Conservation (phyloP, 164 flowering plant species). For the Taxillus chinensis region DNA sequence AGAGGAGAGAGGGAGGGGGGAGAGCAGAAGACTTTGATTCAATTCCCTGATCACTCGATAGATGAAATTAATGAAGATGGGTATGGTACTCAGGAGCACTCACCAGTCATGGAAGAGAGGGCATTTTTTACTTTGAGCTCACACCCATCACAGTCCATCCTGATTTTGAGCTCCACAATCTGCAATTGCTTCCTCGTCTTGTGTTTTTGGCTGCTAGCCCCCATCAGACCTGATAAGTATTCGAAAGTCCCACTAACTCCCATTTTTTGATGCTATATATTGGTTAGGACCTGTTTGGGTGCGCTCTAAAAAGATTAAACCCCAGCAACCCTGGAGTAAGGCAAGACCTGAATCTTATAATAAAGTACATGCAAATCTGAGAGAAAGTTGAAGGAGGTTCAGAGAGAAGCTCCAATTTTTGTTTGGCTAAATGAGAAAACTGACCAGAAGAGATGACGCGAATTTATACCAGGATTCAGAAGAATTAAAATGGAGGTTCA, state of each 20-base stretch:
- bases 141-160: conserved; percentile 82
- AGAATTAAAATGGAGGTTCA: no score
- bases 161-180: conserved; percentile 59
- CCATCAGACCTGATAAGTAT: conserved; percentile 44
- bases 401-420: no score
- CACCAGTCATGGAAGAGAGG: conserved; percentile 47
- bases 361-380: no score
- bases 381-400: no score
- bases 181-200: conserved; percentile 51
- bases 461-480: no score
- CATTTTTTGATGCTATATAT: conserved; percentile 17
- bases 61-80: no score
- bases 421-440: no score
- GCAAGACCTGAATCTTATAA: no score
- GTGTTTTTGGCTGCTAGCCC: conserved; percentile 24
- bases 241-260: conserved; percentile 48
- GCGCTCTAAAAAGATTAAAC: neutral
- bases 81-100: neutral
- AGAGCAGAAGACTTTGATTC: no score
- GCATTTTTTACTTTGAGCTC: conserved; percentile 66
- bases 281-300: neutral
- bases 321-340: no score
- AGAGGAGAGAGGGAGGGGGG: neutral
- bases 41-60: no score
- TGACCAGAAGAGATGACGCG: no score